phyloP scores from a whole-genome alignment of 2,329 filamentous ascomycete genomes.

The Aspergillus sergii region DNA sequence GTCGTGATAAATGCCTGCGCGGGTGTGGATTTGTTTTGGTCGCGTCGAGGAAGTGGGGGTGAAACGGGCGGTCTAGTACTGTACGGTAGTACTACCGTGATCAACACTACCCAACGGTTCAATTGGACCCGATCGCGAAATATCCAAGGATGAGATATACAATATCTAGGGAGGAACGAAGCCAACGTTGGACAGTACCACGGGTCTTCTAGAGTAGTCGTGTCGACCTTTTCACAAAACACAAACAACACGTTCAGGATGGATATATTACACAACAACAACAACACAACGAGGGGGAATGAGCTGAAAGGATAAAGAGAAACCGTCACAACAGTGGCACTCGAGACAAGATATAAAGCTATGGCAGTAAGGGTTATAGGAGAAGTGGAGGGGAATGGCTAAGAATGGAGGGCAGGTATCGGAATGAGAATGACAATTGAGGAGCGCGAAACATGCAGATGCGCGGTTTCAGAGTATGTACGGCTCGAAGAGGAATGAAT shows the following conservation, averaged over 20 bases:
- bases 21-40: slow-evolving; percentile 23
- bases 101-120: slow-evolving; percentile 7
- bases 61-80: slow-evolving; percentile 20
- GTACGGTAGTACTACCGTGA: slow-evolving; percentile 1
- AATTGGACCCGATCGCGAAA: background rate
- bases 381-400: background rate
- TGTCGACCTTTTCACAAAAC: background rate
- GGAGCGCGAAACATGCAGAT: slow-evolving; percentile 4
- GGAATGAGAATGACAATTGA: background rate
- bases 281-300: slow-evolving; percentile 6
- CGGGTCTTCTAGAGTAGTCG: background rate
- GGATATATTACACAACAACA: slow-evolving; percentile 4
- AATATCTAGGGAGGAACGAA: slow-evolving; percentile 9
- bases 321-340: background rate
- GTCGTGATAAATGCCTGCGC: slow-evolving; percentile 3
- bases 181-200: background rate
- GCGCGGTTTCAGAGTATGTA: background rate
- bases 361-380: slow-evolving; percentile 1
- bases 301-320: background rate
- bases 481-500: background rate
- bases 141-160: background rate
- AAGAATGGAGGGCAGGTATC: slow-evolving; percentile 5
- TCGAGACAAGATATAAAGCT: slow-evolving; percentile 5
- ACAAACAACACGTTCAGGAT: background rate
- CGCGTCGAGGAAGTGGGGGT: slow-evolving; percentile 27